Conservation (phyloP, 441 rosid genomes). For the Geranium incanum region DNA sequence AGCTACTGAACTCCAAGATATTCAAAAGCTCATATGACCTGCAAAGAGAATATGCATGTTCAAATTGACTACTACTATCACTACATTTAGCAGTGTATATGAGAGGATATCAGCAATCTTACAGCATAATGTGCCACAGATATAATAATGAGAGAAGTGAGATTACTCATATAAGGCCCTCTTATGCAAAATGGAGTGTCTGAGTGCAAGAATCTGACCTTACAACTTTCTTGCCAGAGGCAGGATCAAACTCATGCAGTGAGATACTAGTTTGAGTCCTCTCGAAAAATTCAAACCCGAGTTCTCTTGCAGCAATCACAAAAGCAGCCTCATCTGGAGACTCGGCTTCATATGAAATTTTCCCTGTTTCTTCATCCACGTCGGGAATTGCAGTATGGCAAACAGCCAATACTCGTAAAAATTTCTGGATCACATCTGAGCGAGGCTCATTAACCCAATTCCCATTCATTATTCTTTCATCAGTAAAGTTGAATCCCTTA, state of each 20-base stretch:
- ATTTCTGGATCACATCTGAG: constrained; percentile 56
- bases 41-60: constrained; percentile 28
- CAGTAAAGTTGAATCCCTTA: constrained; percentile 79
- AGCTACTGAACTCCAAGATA: constrained; percentile 78
- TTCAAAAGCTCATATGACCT: constrained; percentile 62
- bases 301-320: constrained; percentile 86
- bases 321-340: constrained; percentile 99
- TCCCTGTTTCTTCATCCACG: constrained; percentile 63
- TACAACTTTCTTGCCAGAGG: constrained; percentile 37
- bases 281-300: constrained; percentile 75
- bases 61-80: neutral
- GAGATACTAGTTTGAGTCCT: constrained; percentile 73
- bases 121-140: neutral
- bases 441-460: constrained; percentile 59
- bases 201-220: constrained; percentile 41
- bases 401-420: constrained; percentile 57
- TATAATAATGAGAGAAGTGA: too few species aligned
- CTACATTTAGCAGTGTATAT: neutral
- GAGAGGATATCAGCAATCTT: neutral
- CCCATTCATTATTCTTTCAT: constrained; percentile 71
- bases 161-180: too few species aligned
- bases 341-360: constrained; percentile 84
- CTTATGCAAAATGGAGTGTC: neutral
- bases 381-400: constrained; percentile 97
- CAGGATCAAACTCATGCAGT: constrained; percentile 63